Percentiles rank a stretch among this genome's conserved stretches.
These are phyloP conservation scores for Daldinia eschscholtzii DNA, from an alignment of 2,329 filamentous ascomycete genomes.

Conservation along the genomic window DNA sequence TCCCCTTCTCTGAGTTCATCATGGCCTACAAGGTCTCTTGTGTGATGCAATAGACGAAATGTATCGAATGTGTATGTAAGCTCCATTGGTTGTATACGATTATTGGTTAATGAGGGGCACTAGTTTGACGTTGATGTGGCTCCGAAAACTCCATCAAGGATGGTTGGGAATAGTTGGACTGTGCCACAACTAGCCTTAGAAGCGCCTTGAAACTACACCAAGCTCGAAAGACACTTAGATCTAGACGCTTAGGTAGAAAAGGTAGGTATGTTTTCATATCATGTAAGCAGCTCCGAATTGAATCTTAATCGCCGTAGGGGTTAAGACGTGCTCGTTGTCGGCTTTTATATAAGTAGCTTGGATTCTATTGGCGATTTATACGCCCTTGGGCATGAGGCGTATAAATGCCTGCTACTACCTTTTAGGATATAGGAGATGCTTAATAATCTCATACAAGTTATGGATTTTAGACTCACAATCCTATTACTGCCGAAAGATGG, in stretches of 20 bases:
- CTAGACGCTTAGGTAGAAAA: not conserved
- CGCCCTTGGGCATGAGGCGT: not conserved
- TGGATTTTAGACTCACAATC: not conserved
- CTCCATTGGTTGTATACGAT: not conserved
- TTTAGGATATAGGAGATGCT: constrained; percentile 9
- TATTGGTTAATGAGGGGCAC: not conserved
- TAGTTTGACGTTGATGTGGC: not conserved
- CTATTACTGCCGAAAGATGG: no score
- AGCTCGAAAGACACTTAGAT: not conserved
- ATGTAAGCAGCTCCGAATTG: constrained; percentile 1
- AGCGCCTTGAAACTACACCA: not conserved
- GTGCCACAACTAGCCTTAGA: constrained; percentile 1
- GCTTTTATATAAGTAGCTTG: not conserved
- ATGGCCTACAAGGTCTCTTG: not conserved
- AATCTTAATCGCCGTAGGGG: constrained; percentile 5
- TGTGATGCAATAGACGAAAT: not conserved
- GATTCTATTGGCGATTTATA: not conserved
- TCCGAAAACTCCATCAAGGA: not conserved
- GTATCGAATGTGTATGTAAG: not conserved
- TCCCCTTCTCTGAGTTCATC: not conserved
- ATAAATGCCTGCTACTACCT: not conserved
- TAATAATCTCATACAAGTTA: not conserved
- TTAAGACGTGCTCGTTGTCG: not conserved
- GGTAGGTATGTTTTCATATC: not conserved
- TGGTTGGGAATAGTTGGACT: not conserved